These are phyloP conservation scores for Abrus pulchellus DNA, from an alignment of 306 rosid species.

Conservation along the genomic window DNA sequence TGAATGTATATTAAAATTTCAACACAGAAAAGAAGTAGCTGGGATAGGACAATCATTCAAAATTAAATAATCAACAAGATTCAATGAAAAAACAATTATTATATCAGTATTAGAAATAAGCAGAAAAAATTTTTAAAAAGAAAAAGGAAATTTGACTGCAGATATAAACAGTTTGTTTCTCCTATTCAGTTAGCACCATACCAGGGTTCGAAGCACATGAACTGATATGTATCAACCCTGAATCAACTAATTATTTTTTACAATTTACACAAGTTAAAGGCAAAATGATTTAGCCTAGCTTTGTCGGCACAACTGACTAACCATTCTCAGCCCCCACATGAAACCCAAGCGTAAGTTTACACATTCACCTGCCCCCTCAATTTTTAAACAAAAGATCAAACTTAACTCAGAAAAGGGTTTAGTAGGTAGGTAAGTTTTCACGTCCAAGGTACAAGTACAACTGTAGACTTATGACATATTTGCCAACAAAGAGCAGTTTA, in stretches of 20 bases:
- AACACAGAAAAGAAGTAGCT: constrained; percentile 12
- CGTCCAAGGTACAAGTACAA: constrained; percentile 25
- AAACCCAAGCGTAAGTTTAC: constrained; percentile 10
- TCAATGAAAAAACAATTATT: neutral
- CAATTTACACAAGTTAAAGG: constrained; percentile 21
- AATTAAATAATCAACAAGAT: constrained; percentile 23
- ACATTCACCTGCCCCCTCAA: constrained; percentile 27
- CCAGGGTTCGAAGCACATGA: neutral
- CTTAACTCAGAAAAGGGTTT: constrained; percentile 25
- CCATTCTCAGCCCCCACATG: neutral
- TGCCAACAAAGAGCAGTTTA: constrained; percentile 19
- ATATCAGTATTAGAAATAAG: constrained; percentile 12
- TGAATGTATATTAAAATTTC: constrained; percentile 55
- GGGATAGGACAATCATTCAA: constrained; percentile 31
- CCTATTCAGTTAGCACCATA: neutral
- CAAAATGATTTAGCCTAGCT: constrained; percentile 16
- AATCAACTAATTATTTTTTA: constrained; percentile 1
- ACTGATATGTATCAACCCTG: neutral
- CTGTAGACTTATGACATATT: constrained; percentile 11
- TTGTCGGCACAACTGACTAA: neutral
- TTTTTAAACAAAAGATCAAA: neutral
- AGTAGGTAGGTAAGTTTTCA: neutral
- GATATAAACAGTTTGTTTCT: constrained; percentile 5
- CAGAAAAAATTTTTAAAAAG: neutral
- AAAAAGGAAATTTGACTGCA: constrained; percentile 23